Conservation (phyloP, 495 filamentous ascomycete species). For the Talaromyces wortmannii region DNA sequence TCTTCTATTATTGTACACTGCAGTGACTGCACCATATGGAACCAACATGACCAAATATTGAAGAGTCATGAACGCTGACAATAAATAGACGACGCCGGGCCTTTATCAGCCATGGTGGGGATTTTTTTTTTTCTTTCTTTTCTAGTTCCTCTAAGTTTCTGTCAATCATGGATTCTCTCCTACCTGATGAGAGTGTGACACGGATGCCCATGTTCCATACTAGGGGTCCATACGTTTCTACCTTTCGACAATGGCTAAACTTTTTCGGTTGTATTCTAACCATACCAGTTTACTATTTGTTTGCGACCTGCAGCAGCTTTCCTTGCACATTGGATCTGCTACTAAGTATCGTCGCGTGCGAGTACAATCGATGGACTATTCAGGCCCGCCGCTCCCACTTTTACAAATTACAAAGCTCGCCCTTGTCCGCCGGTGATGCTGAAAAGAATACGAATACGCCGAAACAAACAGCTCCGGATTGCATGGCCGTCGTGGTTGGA, state of each 20-base stretch:
- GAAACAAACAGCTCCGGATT: conserved; percentile 6
- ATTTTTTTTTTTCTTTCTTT: too few relatives aligned
- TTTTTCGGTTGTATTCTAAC: conserved; percentile 16
- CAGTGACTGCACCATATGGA: too few relatives aligned
- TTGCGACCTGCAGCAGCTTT: conserved; percentile 14
- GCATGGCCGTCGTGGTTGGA: conserved; percentile 23
- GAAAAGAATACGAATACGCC: background rate
- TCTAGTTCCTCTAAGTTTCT: too few relatives aligned
- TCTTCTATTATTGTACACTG: too few relatives aligned
- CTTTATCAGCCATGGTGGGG: too few relatives aligned
- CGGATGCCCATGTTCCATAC: conserved; percentile 11
- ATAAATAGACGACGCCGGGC: too few relatives aligned
- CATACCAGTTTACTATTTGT: conserved; percentile 14
- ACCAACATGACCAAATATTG: too few relatives aligned
- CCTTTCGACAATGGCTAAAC: conserved; percentile 18
- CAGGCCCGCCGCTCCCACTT: conserved; percentile 11
- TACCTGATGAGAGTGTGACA: background rate
- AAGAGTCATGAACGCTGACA: too few relatives aligned
- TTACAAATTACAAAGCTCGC: conserved; percentile 11
- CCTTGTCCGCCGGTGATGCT: background rate
- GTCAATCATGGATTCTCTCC: too few relatives aligned
- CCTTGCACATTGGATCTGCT: conserved; percentile 18
- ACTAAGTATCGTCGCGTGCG: conserved; percentile 17
- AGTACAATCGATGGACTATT: conserved; percentile 18
- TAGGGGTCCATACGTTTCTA: conserved; percentile 15